Base-by-base conservation (phyloP, 352 stramenopile species). In the Globisporangium cederbergense region DNA sequence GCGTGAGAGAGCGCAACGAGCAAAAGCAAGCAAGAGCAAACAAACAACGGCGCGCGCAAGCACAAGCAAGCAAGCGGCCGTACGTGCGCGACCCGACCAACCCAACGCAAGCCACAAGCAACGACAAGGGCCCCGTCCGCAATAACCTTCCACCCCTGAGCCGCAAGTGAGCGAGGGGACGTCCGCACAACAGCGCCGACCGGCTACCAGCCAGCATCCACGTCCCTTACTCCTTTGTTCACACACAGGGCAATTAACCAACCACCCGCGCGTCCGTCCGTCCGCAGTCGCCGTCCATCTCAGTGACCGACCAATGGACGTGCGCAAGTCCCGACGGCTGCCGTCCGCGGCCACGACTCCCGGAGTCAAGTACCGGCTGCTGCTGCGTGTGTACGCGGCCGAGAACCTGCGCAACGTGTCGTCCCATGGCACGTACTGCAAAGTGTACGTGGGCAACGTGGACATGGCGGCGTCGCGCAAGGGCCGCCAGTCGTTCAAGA, bases 391-490 rank as follows among this genome's bases (percentile, higher is more conserved):
- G 34, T 78, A 89, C 43, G 70, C 77, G 45, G 84, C 80, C 49
- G 80, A 91, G 59, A 71, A 72, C 13, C 68, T 93, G 38, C 78
- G 73, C 32, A 74, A 84, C 54, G 80, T 90, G 56, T 86, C 81
- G 43, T 87, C 72, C n/a, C 74, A 89, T 10, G 84, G 84, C 30
- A 83, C 75, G 4, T 91, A 89, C 74, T 91, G 82, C 66, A 90
- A 90, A 46, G 38, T 90, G 47, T 88, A 86, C 61, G 71, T 93
- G 16, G 78, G 75, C n/a, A 66, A 72, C 32, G 69, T 62, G 16
- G 84, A 88, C 45, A 81, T 87, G 69, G 70, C 80, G 16, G 59
- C 40, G 46, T 61, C 55, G 28, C 67, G 59, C 58, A 58, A 60
- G 49, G 43, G 64, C 38, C 64, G 62, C 22, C 66, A 70, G 62